Evolutionary conservation across 805 yeast species (phyloP).

Genomic region (Middelhovenomyces tepae): DNA sequence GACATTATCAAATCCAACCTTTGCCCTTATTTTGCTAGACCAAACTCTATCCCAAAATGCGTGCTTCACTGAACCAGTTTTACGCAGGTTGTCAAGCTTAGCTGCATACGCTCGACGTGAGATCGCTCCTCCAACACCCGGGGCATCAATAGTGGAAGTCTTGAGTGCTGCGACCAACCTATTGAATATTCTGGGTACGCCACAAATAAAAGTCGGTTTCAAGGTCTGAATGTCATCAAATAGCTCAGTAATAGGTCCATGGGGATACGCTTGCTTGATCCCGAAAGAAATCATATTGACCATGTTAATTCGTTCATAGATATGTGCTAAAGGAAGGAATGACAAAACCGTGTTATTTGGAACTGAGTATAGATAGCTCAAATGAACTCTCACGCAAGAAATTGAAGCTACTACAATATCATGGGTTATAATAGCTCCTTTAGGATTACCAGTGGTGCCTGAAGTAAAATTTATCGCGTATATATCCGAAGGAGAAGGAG

Average conservation of each 20-base stretch:
- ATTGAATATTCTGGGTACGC: slow-evolving; percentile 59
- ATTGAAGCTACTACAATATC: slow-evolving; percentile 42
- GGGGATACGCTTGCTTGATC: slow-evolving; percentile 45
- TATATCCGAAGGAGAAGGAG: slow-evolving; percentile 44
- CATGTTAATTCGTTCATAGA: slow-evolving; percentile 44
- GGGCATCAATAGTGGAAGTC: slow-evolving; percentile 36
- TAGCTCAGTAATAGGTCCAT: slow-evolving; percentile 43
- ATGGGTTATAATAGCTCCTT: slow-evolving; percentile 57
- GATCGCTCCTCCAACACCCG: slow-evolving; percentile 36
- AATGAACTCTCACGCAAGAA: slow-evolving; percentile 21
- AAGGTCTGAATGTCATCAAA: slow-evolving; percentile 49
- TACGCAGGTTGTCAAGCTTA: slow-evolving; percentile 29
- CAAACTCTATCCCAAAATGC: slow-evolving; percentile 30
- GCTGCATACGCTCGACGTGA: slow-evolving; percentile 35
- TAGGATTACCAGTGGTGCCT: slow-evolving; percentile 70
- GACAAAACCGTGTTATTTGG: slow-evolving; percentile 20
- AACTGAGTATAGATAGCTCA: too few relatives aligned
- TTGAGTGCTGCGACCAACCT: slow-evolving; percentile 54
- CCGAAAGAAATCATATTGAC: slow-evolving; percentile 40
- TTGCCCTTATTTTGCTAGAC: slow-evolving; percentile 35
- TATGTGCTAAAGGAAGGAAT: slow-evolving; percentile 51
- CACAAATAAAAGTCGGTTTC: slow-evolving; percentile 44
- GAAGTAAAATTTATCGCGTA: slow-evolving; percentile 66
- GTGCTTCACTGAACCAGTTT: slow-evolving; percentile 33
- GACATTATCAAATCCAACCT: slow-evolving; percentile 41